Percentiles rank a stretch among this genome's conserved stretches.
Conservation (phyloP, 2,329 filamentous ascomycete genomes). For the Pseudofabraea citricarpa region DNA sequence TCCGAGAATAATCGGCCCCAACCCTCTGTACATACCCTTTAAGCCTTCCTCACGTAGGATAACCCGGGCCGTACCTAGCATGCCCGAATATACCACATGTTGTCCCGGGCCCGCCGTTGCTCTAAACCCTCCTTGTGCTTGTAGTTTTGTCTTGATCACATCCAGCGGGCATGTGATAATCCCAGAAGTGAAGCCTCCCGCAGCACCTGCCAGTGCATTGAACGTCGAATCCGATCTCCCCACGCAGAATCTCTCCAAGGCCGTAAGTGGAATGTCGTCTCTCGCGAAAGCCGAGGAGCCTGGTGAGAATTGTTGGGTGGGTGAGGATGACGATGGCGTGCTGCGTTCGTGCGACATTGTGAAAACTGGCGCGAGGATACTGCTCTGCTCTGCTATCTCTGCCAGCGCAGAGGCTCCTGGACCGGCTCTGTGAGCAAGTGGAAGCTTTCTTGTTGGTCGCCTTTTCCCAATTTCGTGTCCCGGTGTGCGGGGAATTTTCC, state of each 20-base stretch:
- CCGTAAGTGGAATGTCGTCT: slow-evolving; percentile 29
- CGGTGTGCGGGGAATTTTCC: slow-evolving; percentile 54
- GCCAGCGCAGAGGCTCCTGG: background rate
- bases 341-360: slow-evolving; percentile 40
- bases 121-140: slow-evolving; percentile 84
- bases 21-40: slow-evolving; percentile 84
- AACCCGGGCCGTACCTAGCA: slow-evolving; percentile 77
- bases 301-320: slow-evolving; percentile 14
- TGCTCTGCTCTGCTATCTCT: background rate
- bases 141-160: slow-evolving; percentile 97
- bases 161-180: slow-evolving; percentile 95
- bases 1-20: slow-evolving; percentile 90
- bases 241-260: slow-evolving; percentile 51
- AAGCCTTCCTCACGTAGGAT: slow-evolving; percentile 89
- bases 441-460: slow-evolving; percentile 12
- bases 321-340: slow-evolving; percentile 29
- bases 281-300: slow-evolving; percentile 10
- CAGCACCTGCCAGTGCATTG: slow-evolving; percentile 80
- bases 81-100: slow-evolving; percentile 69
- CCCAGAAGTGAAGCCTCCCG: slow-evolving; percentile 87
- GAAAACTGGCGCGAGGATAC: too few relatives aligned
- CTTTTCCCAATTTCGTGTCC: slow-evolving; percentile 32
- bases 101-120: slow-evolving; percentile 27
- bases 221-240: slow-evolving; percentile 59
- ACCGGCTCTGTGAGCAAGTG: background rate